These are phyloP conservation scores for Corynascus novoguineensis DNA, from an alignment of 495 filamentous ascomycete genomes.

Conservation along the genomic window DNA sequence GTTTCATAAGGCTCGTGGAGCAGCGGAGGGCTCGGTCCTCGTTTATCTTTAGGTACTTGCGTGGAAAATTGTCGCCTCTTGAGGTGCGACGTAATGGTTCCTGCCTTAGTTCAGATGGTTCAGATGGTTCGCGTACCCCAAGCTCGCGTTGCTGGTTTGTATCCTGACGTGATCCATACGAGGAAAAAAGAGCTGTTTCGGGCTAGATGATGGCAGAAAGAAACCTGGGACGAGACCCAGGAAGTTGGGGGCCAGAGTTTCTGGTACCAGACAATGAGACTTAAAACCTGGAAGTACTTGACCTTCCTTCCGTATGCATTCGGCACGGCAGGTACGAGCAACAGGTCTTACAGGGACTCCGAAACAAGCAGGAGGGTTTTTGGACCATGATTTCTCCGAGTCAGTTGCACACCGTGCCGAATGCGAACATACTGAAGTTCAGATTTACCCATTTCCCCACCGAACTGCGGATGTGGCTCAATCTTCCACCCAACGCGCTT, in stretches of 20 bases:
- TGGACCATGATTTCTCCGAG: too few species aligned
- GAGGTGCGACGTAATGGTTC: neutral
- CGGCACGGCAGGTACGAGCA: neutral
- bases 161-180: neutral
- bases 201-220: neutral
- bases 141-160: neutral
- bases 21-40: too few species aligned
- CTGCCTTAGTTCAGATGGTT: neutral
- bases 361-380: neutral
- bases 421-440: neutral
- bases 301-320: too few species aligned
- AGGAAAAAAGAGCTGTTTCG: neutral
- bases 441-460: too few species aligned
- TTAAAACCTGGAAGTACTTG: neutral
- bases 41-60: neutral
- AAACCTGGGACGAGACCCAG: neutral
- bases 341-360: neutral
- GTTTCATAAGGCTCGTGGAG: too few species aligned
- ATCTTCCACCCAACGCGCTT: too few species aligned
- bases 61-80: neutral
- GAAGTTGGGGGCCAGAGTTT: neutral
- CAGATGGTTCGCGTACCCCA: neutral
- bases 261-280: too few species aligned
- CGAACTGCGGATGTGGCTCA: too few species aligned
- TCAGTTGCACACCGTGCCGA: too few species aligned